Base-by-base conservation (phyloP, 495 filamentous ascomycete species). In the Cercophora scortea region DNA sequence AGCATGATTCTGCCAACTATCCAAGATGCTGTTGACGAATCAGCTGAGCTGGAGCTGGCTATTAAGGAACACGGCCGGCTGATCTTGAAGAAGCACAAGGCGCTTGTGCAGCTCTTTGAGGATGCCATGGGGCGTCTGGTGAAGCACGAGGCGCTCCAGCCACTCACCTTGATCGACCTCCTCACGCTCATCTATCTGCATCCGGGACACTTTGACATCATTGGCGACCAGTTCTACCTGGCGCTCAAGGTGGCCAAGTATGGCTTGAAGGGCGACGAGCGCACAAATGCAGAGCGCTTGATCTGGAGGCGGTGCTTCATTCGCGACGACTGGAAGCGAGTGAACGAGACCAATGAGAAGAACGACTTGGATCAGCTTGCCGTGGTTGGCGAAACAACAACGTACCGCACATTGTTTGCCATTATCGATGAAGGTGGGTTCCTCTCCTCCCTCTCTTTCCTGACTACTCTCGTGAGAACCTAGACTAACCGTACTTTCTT, bases 231-330 rank as follows among this genome's bases (percentile, higher is more conserved):
- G 56, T 95, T 90, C 61, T 85, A 80, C 61, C 65, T 84, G 32
- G 89, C 90, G 40, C 71, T 95, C 44, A 75, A 80, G 40, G 83
- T 85, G 1, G 76, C 92, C 8, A 74, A 75, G 47, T 71, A 78
- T 38, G 74, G 78, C 41, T 74, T 74, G 17, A 72, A 77, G 55
- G 69, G 73, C 19, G 70, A 74, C 12, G 77, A 77, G 2, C 77
- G 79, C 35, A 64, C 73, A 39, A 72, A 82, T 45, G 68, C 82
- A 41, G 79, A 85, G 57, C 82, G 80, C 36, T 74, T 92, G 32
- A 85, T 95, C 50, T 96, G 90, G 90, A 82, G 90, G 56, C 81
- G 90, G 38, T 88, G 87, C 59, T 82, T 84, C 54, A 77, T 90
- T 48, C 79, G 79, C 43, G 88, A 95, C 60, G 80, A 95, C 62